Base-by-base conservation (phyloP, 1,284 basidiomycete genomes). In the Tilletia setariae region DNA sequence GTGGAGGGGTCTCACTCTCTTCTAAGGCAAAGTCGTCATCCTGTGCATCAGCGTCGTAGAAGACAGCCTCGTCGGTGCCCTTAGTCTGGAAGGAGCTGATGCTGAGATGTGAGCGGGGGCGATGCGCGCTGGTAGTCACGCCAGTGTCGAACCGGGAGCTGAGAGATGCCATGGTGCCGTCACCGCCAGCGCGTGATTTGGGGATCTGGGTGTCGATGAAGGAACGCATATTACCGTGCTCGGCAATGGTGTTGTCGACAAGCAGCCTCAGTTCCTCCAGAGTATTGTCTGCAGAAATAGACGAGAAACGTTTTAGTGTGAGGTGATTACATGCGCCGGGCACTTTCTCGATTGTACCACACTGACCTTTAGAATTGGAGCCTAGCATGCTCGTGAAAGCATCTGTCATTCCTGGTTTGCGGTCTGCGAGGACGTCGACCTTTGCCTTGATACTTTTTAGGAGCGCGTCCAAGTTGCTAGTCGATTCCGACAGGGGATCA, bases 31-130 rank as follows among this genome's bases (percentile, higher is more conserved):
- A 51, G 25, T 67, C 64, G 9, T 74, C 68, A 19, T 44, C 66
- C 28, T 69, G 64, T 4, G 71, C 75, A 35, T 75, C 67, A 3
- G 75, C 75, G 64, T 82, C 80, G 71, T 74, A 81, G 65, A 80
- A 82, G 66, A 74, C 73, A 61, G 76, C 76, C 16, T 77, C 76
- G 32, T 76, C 77, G 21, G 70, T 76, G 43, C 70, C 71, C 4
- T 72, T 74, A 30, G 77, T 78, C 25, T 70, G 72, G 42, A 78
- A 68, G 61, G 73, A 75, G 21, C 68, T 70, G 43, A 74, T 68
- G 35, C 75, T 77, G 66, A 75, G 66, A 6, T 75, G 56, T 13
- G 69, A 71, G 19, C 43, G 62, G 11, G 56, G 56, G 42, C 67
- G 67, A 28, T 67, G 44, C 28, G 40, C 68, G 15, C 64, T 51